phyloP scores from a whole-genome alignment of 2,329 filamentous ascomycete genomes.

The Alternaria brassicae region DNA sequence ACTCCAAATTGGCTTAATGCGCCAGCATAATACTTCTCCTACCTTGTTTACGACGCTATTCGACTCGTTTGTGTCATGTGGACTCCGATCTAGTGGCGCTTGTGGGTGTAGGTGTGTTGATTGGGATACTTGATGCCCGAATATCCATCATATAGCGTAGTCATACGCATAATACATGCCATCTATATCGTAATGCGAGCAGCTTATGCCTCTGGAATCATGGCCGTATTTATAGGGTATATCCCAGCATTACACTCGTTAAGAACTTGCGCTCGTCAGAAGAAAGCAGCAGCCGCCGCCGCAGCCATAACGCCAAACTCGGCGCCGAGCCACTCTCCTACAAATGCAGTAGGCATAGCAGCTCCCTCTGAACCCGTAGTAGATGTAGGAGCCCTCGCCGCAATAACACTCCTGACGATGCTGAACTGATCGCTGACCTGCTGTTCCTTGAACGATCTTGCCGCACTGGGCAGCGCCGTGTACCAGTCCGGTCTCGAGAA shows the following conservation, averaged over 20 bases:
- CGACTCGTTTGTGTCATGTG: neutral
- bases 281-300: slow-evolving; percentile 36
- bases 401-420: slow-evolving; percentile 35
- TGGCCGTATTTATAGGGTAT: neutral
- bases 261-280: slow-evolving; percentile 17
- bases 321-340: slow-evolving; percentile 23
- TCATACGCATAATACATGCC: neutral
- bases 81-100: neutral
- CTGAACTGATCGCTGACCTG: slow-evolving; percentile 43
- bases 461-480: slow-evolving; percentile 36
- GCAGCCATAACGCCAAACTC: slow-evolving; percentile 42
- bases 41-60: neutral
- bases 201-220: neutral
- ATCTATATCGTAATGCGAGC: neutral
- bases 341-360: slow-evolving; percentile 28
- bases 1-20: neutral
- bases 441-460: slow-evolving; percentile 40
- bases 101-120: neutral
- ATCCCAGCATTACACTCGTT: neutral
- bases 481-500: slow-evolving; percentile 39
- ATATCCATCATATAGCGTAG: neutral
- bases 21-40: neutral
- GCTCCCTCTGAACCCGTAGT: slow-evolving; percentile 24
- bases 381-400: slow-evolving; percentile 19
- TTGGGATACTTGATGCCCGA: neutral